Conservation (phyloP, 257 asterid genomes). For the Vinca minor region DNA sequence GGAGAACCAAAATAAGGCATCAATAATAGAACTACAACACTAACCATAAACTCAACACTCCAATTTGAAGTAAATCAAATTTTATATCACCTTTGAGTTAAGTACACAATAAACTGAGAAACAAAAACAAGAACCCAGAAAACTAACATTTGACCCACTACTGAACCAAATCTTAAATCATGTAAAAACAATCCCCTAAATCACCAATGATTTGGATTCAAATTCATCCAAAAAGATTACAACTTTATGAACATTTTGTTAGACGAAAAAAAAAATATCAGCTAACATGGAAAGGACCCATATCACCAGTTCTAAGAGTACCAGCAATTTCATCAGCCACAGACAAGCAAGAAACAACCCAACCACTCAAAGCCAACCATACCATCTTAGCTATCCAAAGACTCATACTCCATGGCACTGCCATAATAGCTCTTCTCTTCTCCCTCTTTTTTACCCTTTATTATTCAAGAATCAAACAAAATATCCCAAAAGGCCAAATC, state of each 20-base stretch:
- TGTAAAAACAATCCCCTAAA: no score
- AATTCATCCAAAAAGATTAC: not conserved
- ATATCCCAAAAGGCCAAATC: slow-evolving; percentile 1
- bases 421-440: slow-evolving; percentile 52
- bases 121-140: no score
- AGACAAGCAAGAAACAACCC: slow-evolving; percentile 61
- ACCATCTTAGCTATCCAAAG: slow-evolving; percentile 55
- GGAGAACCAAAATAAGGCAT: not conserved
- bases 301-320: slow-evolving; percentile 49
- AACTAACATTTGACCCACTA: no score
- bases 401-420: slow-evolving; percentile 62
- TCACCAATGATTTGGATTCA: not conserved
- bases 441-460: not conserved
- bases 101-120: not conserved
- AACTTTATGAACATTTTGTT: not conserved
- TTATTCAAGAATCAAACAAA: not conserved
- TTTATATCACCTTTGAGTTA: not conserved
- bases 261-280: slow-evolving; percentile 21
- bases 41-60: not conserved
- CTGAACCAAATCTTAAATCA: no score
- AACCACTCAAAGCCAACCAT: slow-evolving; percentile 61
- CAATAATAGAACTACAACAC: not conserved
- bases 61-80: not conserved
- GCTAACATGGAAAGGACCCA: slow-evolving; percentile 60
- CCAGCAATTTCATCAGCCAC: slow-evolving; percentile 77